These are phyloP conservation scores for Fusarium robinianum DNA, from an alignment of 2,329 filamentous ascomycete species.

Conservation along the genomic window DNA sequence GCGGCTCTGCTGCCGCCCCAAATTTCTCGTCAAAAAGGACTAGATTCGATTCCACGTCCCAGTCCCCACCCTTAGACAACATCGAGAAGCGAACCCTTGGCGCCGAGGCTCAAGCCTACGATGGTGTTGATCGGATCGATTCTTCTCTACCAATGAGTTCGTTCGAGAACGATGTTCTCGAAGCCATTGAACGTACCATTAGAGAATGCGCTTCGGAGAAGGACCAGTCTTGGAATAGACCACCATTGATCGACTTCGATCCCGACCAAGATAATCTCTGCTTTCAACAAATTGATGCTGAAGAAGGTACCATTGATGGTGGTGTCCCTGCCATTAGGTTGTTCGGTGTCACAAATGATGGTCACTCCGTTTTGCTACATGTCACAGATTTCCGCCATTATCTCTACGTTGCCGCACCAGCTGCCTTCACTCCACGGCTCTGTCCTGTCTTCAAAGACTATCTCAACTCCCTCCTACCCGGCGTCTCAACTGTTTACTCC, in stretches of 20 bases:
- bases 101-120: too few relatives aligned
- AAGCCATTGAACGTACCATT: too few relatives aligned
- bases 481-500: constrained; percentile 76
- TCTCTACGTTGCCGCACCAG: constrained; percentile 86
- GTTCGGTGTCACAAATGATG: constrained; percentile 83
- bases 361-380: constrained; percentile 92
- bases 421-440: constrained; percentile 78
- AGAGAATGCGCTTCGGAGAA: too few relatives aligned
- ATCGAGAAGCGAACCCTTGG: too few relatives aligned
- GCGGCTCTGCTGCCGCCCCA: too few relatives aligned
- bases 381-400: constrained; percentile 97
- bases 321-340: constrained; percentile 81
- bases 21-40: too few relatives aligned
- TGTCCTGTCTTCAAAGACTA: constrained; percentile 78
- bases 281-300: constrained; percentile 95
- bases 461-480: constrained; percentile 76
- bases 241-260: constrained; percentile 55
- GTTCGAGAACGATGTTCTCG: too few relatives aligned
- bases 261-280: constrained; percentile 69
- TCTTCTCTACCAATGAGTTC: too few relatives aligned
- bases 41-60: too few relatives aligned
- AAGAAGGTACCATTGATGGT: constrained; percentile 82
- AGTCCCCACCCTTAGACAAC: too few relatives aligned
- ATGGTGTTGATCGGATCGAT: too few relatives aligned
- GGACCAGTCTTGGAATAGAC: constrained; percentile 86